Conservation (phyloP, 495 filamentous ascomycete species). For the Stereocaulon alpinum region DNA sequence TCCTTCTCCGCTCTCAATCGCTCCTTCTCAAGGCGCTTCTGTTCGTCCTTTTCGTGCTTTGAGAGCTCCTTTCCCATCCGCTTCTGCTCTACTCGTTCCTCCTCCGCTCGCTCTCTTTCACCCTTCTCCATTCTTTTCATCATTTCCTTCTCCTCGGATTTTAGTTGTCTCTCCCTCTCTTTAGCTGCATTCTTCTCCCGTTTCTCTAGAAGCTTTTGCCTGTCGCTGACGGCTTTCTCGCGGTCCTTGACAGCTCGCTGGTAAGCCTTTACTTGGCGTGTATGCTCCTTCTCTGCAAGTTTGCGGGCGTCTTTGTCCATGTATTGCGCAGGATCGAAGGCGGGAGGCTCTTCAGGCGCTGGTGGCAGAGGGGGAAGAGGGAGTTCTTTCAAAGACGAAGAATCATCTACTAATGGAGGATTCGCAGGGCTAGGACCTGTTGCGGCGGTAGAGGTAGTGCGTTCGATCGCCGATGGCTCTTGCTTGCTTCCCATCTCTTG, state of each 20-base stretch:
- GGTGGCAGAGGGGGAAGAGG: slow-evolving; percentile 29
- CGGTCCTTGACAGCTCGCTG: slow-evolving; percentile 52
- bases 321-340: slow-evolving; percentile 40
- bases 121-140: slow-evolving; percentile 14
- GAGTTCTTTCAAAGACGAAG: background rate
- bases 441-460: background rate
- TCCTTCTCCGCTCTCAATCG: slow-evolving; percentile 2
- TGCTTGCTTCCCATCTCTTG: background rate
- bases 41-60: slow-evolving; percentile 21
- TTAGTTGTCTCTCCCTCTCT: slow-evolving; percentile 33
- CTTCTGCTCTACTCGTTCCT: slow-evolving; percentile 14
- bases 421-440: background rate
- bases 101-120: slow-evolving; percentile 24
- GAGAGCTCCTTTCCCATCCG: slow-evolving; percentile 21
- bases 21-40: slow-evolving; percentile 16
- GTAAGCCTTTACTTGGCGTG: slow-evolving; percentile 46
- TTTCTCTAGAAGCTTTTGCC: slow-evolving; percentile 46
- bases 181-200: slow-evolving; percentile 40
- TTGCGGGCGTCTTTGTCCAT: slow-evolving; percentile 53
- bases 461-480: background rate
- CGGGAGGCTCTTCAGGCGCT: slow-evolving; percentile 33
- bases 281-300: slow-evolving; percentile 52
- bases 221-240: slow-evolving; percentile 48
- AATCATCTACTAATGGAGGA: background rate
- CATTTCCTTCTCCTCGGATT: slow-evolving; percentile 29